Base-by-base conservation (phyloP, 768 basidiomycete species). In the Boletus eberwhitei region DNA sequence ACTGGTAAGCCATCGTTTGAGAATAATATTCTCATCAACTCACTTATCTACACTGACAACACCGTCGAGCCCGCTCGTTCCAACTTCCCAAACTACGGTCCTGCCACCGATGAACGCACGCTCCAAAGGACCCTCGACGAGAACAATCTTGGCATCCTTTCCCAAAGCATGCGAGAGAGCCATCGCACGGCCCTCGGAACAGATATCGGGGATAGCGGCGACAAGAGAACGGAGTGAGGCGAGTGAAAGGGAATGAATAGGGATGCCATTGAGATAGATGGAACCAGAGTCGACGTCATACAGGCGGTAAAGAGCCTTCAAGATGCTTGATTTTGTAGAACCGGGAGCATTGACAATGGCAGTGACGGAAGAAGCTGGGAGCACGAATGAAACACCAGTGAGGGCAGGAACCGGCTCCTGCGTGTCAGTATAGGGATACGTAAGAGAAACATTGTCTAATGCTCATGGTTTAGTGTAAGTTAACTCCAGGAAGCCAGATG, bases 201-300 rank as follows among this genome's bases (percentile, higher is more conserved):
- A 79, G 61, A 93, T 91, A 66, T 97, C 92, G 1, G 96, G 94
- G 2, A 98, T 90, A 24, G 93, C 90, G 17, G 93, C 93, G 55
- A 98, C 91, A 0, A 88, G 81, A 58, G 83, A 80, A 34, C 94
- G 80, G 21, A 97, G 72, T 51, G 86, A 88, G 32, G 78, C 73
- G 65, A 95, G 91, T 0, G 93, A 94, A 7, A 98, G 82, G 54
- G 94, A 84, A 34, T 88, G 85, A 51, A 98, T 89, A 62, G 97
- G 90, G 63, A 89, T 80, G 5, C 88, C 91, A 62, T 97, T 93
- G 55, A 96, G 85, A 43, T 85, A 71, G 60, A 96, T 93, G 38
- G 86, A 75, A 14, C 88, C 80, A 32, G 93, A 93, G 50, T 81
- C 78, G 14, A 94, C 77, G 63, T 98, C 94, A 68, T 98, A 97